Conservation (phyloP, 768 basidiomycete species). For the Trametes cingulata region DNA sequence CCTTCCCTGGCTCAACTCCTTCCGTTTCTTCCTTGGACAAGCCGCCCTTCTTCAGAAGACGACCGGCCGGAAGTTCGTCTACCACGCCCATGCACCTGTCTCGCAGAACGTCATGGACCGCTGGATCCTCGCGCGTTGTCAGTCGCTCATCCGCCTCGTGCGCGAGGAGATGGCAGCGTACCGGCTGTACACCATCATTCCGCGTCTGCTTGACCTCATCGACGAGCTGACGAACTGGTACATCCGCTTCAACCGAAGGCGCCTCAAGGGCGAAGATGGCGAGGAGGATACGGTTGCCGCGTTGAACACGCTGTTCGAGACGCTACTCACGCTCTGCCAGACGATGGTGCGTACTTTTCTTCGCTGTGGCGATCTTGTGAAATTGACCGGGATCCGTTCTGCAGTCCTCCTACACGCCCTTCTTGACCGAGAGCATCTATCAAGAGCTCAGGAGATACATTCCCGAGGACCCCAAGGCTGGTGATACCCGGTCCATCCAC, state of each 20-base stretch:
- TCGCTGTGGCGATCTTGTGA: too few relatives aligned
- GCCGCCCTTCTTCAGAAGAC: constrained; percentile 84
- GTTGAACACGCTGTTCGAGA: constrained; percentile 94
- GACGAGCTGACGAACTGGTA: constrained; percentile 99
- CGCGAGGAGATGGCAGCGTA: constrained; percentile 96
- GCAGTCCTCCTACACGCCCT: constrained; percentile 97
- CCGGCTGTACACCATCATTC: constrained; percentile 95
- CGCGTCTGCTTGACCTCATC: constrained; percentile 87
- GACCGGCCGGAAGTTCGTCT: constrained; percentile 73
- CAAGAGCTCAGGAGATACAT: constrained; percentile 87
- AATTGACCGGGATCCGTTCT: not conserved
- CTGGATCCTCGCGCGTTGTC: constrained; percentile 98
- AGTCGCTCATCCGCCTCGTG: constrained; percentile 91
- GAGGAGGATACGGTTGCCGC: constrained; percentile 84
- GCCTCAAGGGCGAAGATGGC: constrained; percentile 94
- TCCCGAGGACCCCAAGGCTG: constrained; percentile 66
- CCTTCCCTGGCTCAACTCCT: constrained; percentile 96
- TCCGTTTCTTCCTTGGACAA: constrained; percentile 99
- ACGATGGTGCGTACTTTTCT: constrained; percentile 94
- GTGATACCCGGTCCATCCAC: constrained; percentile 90
- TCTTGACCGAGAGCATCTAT: constrained; percentile 95
- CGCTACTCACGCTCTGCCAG: constrained; percentile 88
- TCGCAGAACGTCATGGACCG: constrained; percentile 97
- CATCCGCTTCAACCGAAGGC: constrained; percentile 95
- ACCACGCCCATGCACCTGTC: constrained; percentile 81